Evolutionary conservation across 768 basidiomycete species (phyloP).

Genomic region (Tubosaeta sp.): DNA sequence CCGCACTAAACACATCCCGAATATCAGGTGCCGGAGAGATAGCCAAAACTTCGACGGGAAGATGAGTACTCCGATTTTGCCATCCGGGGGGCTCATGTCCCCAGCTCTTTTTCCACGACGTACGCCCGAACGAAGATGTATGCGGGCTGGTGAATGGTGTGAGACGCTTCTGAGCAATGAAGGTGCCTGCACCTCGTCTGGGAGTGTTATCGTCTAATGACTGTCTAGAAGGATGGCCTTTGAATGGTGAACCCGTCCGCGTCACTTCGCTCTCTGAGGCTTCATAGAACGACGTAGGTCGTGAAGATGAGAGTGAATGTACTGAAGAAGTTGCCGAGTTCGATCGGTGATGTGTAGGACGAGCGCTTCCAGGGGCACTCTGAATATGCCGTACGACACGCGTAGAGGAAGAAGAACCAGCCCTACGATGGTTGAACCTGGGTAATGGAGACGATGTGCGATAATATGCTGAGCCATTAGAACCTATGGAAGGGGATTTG

Average conservation of each 20-base stretch:
- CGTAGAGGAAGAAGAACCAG: constrained; percentile 79
- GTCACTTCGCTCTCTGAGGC: constrained; percentile 62
- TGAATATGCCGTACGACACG: constrained; percentile 69
- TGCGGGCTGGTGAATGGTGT: constrained; percentile 67
- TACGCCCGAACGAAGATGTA: constrained; percentile 49
- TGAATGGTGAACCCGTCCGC: constrained; percentile 65
- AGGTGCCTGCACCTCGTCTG: constrained; percentile 49
- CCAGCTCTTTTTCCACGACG: constrained; percentile 90
- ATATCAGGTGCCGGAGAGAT: constrained; percentile 54
- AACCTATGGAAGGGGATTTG: constrained; percentile 75
- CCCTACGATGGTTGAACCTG: constrained; percentile 68
- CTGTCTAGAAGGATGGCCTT: constrained; percentile 40
- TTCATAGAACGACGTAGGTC: constrained; percentile 77
- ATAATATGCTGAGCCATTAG: constrained; percentile 58
- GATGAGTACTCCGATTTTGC: constrained; percentile 60
- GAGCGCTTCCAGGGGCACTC: constrained; percentile 30
- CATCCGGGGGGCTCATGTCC: constrained; percentile 84
- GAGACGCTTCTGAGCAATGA: constrained; percentile 77
- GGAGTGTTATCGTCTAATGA: constrained; percentile 46
- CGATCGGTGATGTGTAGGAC: constrained; percentile 60
- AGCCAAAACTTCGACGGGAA: constrained; percentile 75
- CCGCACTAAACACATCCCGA: constrained; percentile 71
- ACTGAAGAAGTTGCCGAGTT: constrained; percentile 76
- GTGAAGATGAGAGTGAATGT: constrained; percentile 71
- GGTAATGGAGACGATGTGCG: constrained; percentile 78